phyloP scores from a whole-genome alignment of 306 rosid genomes.

The Crataegus laevigata region DNA sequence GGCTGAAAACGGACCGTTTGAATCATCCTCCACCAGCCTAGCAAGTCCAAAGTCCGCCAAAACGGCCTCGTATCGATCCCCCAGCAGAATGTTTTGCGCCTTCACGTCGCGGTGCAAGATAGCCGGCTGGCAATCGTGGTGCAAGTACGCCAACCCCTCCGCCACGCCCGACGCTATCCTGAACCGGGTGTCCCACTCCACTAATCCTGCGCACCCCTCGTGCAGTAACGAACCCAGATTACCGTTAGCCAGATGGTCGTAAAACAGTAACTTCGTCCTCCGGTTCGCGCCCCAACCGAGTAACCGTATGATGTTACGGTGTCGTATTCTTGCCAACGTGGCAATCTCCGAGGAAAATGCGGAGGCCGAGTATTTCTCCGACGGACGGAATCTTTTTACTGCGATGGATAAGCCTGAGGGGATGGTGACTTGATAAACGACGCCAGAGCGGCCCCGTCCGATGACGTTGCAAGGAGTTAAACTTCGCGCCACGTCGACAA shows the following conservation, averaged over 20 bases:
- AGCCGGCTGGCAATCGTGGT: conserved; percentile 85
- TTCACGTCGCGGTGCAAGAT: conserved; percentile 96
- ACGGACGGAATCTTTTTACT: conserved; percentile 45
- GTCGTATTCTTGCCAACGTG: conserved; percentile 74
- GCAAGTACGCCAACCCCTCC: conserved; percentile 79
- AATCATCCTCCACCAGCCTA: conserved; percentile 59
- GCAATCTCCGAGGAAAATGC: conserved; percentile 83
- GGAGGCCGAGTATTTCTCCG: conserved; percentile 63
- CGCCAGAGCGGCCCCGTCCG: conserved; percentile 84
- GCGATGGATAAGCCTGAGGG: conserved; percentile 52
- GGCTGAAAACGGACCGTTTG: conserved; percentile 41
- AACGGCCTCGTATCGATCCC: conserved; percentile 67
- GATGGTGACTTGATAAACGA: conserved; percentile 51
- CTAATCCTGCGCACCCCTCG: conserved; percentile 55
- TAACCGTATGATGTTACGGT: conserved; percentile 78
- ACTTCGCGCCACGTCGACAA: conserved; percentile 55
- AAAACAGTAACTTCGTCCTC: conserved; percentile 61
- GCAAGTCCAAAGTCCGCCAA: conserved; percentile 95
- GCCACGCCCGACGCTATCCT: conserved; percentile 85
- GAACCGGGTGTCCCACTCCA: conserved; percentile 84
- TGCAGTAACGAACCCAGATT: conserved; percentile 53
- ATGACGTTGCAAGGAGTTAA: conserved; percentile 47
- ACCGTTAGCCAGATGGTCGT: conserved; percentile 64
- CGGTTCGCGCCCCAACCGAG: conserved; percentile 85
- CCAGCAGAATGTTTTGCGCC: conserved; percentile 61